phyloP scores from a whole-genome alignment of 2,329 filamentous ascomycete genomes.

The Ceratocystis albifundus region DNA sequence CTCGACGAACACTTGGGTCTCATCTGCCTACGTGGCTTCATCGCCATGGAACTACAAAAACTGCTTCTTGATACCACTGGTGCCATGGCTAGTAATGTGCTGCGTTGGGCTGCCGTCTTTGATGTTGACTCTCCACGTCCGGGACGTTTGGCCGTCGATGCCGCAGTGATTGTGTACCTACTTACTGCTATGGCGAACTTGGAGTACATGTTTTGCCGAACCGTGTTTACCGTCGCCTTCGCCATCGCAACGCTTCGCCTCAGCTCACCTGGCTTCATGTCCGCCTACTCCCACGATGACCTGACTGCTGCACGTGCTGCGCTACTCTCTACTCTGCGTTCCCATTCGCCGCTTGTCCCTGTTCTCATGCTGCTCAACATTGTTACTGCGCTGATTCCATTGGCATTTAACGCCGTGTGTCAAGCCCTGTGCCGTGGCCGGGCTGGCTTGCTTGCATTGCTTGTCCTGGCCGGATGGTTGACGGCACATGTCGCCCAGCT shows the following conservation, averaged over 20 bases:
- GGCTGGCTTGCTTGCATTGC: conserved; percentile 20
- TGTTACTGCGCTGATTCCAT: conserved; percentile 23
- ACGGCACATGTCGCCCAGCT: conserved; percentile 27
- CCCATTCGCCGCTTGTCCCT: conserved; percentile 21
- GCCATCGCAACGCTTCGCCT: conserved; percentile 18
- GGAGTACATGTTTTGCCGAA: conserved; percentile 21
- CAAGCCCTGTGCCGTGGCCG: conserved; percentile 12
- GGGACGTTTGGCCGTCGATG: conserved; percentile 17
- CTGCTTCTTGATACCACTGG: conserved; percentile 18
- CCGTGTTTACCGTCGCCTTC: conserved; percentile 19
- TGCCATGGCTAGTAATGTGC: conserved; percentile 21
- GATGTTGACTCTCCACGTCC: conserved; percentile 22
- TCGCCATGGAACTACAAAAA: conserved; percentile 25
- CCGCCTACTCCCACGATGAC: conserved; percentile 17
- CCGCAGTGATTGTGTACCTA: conserved; percentile 21
- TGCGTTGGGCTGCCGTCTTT: conserved; percentile 21
- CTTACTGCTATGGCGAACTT: conserved; percentile 22
- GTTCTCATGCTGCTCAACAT: conserved; percentile 25
- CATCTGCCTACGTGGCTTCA: conserved; percentile 16
- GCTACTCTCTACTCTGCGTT: conserved; percentile 21
- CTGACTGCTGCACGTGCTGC: conserved; percentile 15
- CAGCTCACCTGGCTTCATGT: conserved; percentile 17
- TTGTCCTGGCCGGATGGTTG: conserved; percentile 21
- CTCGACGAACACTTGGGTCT: conserved; percentile 27
- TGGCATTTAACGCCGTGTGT: conserved; percentile 21